phyloP scores from a whole-genome alignment of 1,284 basidiomycete genomes.

The Tetrapyrgos nigripes region DNA sequence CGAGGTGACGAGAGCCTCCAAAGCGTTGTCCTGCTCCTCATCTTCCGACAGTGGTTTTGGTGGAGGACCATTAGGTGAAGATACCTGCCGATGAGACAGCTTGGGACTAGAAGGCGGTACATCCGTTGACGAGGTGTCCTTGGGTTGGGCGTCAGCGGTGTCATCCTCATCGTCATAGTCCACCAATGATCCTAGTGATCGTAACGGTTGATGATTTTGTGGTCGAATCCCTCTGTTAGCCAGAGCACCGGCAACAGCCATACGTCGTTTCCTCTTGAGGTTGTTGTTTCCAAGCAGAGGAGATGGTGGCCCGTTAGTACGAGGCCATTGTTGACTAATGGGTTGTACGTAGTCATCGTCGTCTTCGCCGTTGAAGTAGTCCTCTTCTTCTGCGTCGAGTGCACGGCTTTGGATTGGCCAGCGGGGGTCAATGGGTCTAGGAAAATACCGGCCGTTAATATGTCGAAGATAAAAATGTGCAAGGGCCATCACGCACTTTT shows the following conservation, averaged over 20 bases:
- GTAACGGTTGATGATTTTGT: conserved; percentile 42
- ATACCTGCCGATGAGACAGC: conserved; percentile 46
- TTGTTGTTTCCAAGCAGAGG: conserved; percentile 39
- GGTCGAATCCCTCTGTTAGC: conserved; percentile 47
- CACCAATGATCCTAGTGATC: conserved; percentile 63
- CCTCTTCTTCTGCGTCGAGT: conserved; percentile 80
- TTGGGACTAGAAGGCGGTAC: conserved; percentile 43
- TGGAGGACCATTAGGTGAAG: conserved; percentile 38
- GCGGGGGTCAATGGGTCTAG: conserved; percentile 44
- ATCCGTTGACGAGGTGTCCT: conserved; percentile 24
- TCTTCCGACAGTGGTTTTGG: conserved; percentile 45
- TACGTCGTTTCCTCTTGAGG: conserved; percentile 67
- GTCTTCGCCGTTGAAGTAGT: conserved; percentile 89
- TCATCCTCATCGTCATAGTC: conserved; percentile 78
- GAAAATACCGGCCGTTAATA: conserved; percentile 9
- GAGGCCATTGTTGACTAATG: conserved; percentile 45
- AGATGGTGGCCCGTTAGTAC: conserved; percentile 32
- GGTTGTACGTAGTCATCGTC: conserved; percentile 59
- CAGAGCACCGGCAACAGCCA: conserved; percentile 39
- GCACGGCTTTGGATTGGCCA: conserved; percentile 58
- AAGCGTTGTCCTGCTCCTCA: conserved; percentile 62
- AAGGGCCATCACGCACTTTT: conserved; percentile 48
- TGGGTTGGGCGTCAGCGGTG: conserved; percentile 31
- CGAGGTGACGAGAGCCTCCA: conserved; percentile 53
- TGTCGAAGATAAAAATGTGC: conserved; percentile 1